Percentiles rank a stretch among this genome's conserved stretches.
These are phyloP conservation scores for Arctium minus DNA, from an alignment of 129 eudicot genomes.

Conservation along the genomic window DNA sequence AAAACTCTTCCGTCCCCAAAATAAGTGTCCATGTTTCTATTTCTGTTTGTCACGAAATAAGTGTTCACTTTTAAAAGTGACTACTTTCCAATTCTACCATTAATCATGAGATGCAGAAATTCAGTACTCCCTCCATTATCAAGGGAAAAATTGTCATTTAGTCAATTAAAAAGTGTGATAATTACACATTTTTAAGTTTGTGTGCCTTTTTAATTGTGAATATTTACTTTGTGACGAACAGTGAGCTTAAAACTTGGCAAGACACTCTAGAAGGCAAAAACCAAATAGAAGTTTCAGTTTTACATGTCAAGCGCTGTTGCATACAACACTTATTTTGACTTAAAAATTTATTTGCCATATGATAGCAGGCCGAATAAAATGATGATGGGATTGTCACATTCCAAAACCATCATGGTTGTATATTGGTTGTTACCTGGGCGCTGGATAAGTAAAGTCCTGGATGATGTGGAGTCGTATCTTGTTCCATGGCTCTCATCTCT, in stretches of 20 bases:
- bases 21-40: neutral
- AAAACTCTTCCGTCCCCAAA: neutral
- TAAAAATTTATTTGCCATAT: neutral
- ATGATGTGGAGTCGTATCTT: conserved; percentile 74
- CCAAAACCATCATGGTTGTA: neutral
- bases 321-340: neutral
- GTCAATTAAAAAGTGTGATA: neutral
- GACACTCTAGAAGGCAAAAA: neutral
- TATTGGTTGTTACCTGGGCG: conserved; percentile 54
- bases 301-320: no score
- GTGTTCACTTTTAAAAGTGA: neutral
- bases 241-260: neutral
- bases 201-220: neutral
- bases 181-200: neutral
- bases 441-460: conserved; percentile 86
- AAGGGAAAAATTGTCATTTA: neutral
- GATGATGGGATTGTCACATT: neutral
- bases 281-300: neutral
- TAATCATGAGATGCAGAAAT: neutral
- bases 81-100: neutral
- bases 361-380: neutral
- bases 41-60: neutral
- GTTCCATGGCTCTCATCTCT: conserved; percentile 91
- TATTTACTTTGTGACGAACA: neutral
- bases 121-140: neutral